A percentile compares a stretch with the other conserved stretches of the same genome.
Conservation (phyloP, 345 rosid species). For the Gossypium bickii region DNA sequence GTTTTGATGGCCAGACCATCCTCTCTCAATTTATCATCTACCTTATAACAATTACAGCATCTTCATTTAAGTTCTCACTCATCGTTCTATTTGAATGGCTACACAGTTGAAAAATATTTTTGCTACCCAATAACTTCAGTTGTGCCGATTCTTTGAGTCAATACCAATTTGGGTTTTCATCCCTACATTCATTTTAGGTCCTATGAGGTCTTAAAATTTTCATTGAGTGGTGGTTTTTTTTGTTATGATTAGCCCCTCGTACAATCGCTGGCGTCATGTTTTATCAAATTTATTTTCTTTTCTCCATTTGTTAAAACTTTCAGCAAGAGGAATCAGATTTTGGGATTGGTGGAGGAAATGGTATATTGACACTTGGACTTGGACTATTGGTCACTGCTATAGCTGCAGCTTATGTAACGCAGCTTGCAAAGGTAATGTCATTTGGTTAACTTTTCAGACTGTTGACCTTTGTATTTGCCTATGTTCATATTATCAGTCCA, state of each 20-base stretch:
- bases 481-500: background rate
- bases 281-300: background rate
- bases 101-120: background rate
- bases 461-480: background rate
- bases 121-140: background rate
- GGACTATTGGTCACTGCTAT: constrained; percentile 80
- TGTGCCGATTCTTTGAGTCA: background rate
- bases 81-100: background rate
- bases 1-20: background rate
- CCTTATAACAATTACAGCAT: background rate
- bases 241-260: background rate
- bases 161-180: background rate
- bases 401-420: constrained; percentile 82
- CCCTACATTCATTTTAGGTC: background rate
- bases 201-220: background rate
- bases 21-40: background rate
- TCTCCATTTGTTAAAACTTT: constrained; percentile 9
- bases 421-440: constrained; percentile 73
- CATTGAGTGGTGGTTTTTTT: background rate
- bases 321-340: constrained; percentile 89
- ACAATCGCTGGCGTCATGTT: background rate
- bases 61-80: background rate
- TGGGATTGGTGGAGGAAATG: constrained; percentile 75
- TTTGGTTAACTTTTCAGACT: background rate
- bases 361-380: constrained; percentile 71